These are phyloP conservation scores for Entoloma clypeatum DNA, from an alignment of 1,284 basidiomycete genomes.

Conservation along the genomic window DNA sequence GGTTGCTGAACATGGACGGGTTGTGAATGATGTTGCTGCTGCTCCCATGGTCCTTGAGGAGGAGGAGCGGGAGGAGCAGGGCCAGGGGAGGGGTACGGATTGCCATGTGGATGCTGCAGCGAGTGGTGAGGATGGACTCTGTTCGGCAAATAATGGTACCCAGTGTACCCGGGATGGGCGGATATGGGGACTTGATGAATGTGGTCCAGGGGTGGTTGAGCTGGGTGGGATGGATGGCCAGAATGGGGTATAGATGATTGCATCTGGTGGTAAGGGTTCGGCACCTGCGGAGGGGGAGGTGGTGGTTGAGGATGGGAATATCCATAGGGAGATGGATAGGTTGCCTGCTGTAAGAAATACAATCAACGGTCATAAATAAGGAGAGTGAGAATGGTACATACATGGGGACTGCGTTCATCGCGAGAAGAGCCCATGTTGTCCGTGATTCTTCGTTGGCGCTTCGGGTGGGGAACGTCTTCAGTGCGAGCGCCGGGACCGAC, in stretches of 20 bases:
- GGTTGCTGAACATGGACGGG: slow-evolving; percentile 23
- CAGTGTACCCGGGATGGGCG: slow-evolving; percentile 30
- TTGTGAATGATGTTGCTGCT: slow-evolving; percentile 29
- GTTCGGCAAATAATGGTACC: slow-evolving; percentile 33
- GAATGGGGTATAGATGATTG: slow-evolving; percentile 27
- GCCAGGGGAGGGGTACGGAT: slow-evolving; percentile 35
- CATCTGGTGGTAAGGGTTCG: slow-evolving; percentile 32
- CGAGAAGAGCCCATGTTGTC: slow-evolving; percentile 30
- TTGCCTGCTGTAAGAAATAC: slow-evolving; percentile 19
- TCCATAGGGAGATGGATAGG: slow-evolving; percentile 33
- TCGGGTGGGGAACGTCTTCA: slow-evolving; percentile 35
- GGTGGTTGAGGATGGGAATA: slow-evolving; percentile 34
- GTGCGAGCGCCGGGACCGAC: slow-evolving; percentile 30
- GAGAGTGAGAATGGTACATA: slow-evolving; percentile 24
- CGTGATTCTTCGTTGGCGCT: slow-evolving; percentile 33
- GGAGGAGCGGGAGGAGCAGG: slow-evolving; percentile 31
- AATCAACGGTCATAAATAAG: slow-evolving; percentile 10
- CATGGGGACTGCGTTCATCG: slow-evolving; percentile 36
- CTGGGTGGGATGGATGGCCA: slow-evolving; percentile 26
- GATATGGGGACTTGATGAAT: slow-evolving; percentile 31
- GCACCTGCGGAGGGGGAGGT: no score
- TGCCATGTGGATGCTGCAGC: slow-evolving; percentile 28
- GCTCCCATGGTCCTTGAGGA: slow-evolving; percentile 34
- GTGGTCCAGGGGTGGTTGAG: slow-evolving; percentile 33
- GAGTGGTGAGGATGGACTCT: slow-evolving; percentile 29